Percentiles rank a stretch among this genome's conserved stretches.
phyloP scores from a whole-genome alignment of 1,284 basidiomycete genomes.

The Rhodotorula sp. region DNA sequence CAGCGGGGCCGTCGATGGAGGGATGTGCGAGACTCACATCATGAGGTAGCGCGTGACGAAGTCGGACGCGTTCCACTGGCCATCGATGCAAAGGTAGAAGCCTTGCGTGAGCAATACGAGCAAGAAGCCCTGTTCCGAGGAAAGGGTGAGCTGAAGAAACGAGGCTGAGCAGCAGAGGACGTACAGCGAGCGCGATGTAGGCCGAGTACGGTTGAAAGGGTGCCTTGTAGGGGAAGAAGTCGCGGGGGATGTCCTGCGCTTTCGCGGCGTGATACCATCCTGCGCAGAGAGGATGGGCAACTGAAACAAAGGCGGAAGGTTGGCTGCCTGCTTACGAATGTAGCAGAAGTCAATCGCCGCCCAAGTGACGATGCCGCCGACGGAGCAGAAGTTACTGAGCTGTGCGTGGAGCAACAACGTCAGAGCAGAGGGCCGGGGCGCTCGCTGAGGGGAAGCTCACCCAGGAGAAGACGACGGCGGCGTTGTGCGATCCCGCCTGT shows the following conservation, averaged over 20 bases:
- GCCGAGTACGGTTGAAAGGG: conserved; percentile 14
- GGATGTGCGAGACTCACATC: neutral
- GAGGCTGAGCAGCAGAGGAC: neutral
- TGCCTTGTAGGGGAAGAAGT: conserved; percentile 12
- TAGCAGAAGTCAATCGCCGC: conserved; percentile 12
- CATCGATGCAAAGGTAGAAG: conserved; percentile 15
- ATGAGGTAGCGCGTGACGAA: conserved; percentile 20
- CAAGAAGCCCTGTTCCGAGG: conserved; percentile 7
- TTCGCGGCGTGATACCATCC: conserved; percentile 13
- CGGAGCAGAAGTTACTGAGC: conserved; percentile 17
- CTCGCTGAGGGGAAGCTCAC: neutral
- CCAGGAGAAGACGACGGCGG: neutral
- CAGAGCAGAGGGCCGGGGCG: too few species aligned
- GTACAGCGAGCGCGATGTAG: neutral
- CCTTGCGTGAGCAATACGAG: conserved; percentile 15
- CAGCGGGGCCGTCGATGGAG: neutral
- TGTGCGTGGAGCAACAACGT: neutral
- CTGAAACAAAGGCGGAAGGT: too few species aligned
- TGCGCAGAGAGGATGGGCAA: neutral
- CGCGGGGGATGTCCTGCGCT: conserved; percentile 12
- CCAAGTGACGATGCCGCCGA: conserved; percentile 15
- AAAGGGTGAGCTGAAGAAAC: too few species aligned
- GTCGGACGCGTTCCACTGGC: neutral
- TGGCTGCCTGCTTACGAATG: conserved; percentile 3
- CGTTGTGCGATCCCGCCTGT: conserved; percentile 1